Evolutionary conservation across 352 stramenopile genomes (phyloP), one percentile per base, ranked within the genome.

Genomic region (Globisporangium sylvaticum): DNA sequence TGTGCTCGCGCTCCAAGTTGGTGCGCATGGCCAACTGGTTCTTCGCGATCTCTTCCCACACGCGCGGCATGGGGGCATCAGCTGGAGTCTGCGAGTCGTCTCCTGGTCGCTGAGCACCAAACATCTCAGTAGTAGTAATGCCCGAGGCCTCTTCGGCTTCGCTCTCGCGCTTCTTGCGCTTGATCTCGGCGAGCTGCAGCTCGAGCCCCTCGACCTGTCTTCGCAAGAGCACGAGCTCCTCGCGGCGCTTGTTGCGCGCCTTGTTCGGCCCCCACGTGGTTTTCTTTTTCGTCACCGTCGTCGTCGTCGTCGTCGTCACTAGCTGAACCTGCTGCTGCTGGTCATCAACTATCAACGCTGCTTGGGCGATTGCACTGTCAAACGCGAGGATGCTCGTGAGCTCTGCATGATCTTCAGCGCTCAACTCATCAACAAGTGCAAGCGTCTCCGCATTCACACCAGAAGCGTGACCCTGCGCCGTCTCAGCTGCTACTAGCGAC

Each of bases 191-290:
- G 34, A 79, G 60, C 27, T 81, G 66, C 37, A 69, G 34, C 65
- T 81, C 73, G 56, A 83, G 64, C 37, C 79, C 68, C 37, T 62
- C 70, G 37, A 77, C 69, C 71, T 80, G 80, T 52, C 80, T 68
- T 6, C 76, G 57, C 48, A 83, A 52, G 39, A 77, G 77, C 34
- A 80, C 62, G 24, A 83, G 68, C 54, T 83, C 76, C 34, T 79
- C 77, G 42, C 78, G 75, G 12, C 76, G 66, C 24, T 66, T 50
- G 24, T 63, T 63, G 24, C 58, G 58, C 37, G 37, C 42, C 24
- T 54, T 48, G 58, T 63, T 63, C 3, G 58, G 58, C 42, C 32
- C 37, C 12, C 37, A 48, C 58, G n/a, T n/a, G 4, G 25, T 8
- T 29, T 46, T 46, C 39, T 46, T 46, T 20, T 20, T 46, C 14